phyloP scores from a whole-genome alignment of 163 green algal species.

The Scenedesmus sp. region DNA sequence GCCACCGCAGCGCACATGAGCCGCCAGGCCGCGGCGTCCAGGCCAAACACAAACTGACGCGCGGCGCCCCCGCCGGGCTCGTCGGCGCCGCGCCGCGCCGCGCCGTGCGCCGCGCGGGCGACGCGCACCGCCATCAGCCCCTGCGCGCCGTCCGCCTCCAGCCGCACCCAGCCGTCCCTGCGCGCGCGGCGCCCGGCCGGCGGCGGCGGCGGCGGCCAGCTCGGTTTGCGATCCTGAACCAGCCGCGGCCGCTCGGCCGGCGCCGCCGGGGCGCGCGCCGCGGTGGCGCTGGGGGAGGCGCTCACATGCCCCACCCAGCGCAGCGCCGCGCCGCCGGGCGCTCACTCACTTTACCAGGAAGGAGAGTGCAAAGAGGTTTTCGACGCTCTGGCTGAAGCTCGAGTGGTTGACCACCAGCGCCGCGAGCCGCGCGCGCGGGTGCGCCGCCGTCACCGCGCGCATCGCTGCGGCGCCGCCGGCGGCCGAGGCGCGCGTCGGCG shows the following conservation, averaged over 20 bases:
- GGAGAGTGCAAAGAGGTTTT: slow-evolving; percentile 88
- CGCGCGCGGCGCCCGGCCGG: neutral
- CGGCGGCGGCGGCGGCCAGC: neutral
- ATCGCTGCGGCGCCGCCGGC: no score
- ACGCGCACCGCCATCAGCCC: neutral
- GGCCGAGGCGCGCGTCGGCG: no score
- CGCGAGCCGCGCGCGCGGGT: slow-evolving; percentile 34
- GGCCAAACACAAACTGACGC: no score
- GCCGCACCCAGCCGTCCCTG: neutral
- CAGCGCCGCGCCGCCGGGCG: neutral
- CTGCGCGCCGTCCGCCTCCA: neutral
- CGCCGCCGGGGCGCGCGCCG: neutral
- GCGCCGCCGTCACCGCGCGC: no score
- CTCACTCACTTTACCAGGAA: slow-evolving; percentile 78
- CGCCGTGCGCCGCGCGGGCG: no score
- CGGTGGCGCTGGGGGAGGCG: neutral
- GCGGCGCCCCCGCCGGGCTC: no score
- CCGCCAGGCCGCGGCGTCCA: no score
- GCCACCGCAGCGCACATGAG: no score
- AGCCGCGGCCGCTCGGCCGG: neutral
- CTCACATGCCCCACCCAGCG: neutral
- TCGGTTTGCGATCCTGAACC: neutral
- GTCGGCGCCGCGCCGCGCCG: no score
- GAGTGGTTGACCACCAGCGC: slow-evolving; percentile 77
- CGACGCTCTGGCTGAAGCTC: slow-evolving; percentile 84